Conservation (phyloP, 306 rosid species). For the Fragaria ananassa region DNA sequence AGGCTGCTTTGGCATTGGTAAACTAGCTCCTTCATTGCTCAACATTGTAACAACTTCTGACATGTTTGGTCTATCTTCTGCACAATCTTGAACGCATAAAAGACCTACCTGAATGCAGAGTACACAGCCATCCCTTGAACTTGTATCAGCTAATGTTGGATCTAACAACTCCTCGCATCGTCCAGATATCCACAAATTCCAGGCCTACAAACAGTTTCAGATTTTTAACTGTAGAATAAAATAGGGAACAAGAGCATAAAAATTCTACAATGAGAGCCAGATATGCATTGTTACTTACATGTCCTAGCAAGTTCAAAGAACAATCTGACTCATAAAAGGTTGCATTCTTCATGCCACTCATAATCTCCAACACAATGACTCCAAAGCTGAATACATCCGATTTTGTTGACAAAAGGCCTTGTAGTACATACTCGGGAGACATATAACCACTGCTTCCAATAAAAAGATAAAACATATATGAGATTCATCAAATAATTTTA, state of each 20-base stretch:
- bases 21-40: constrained; percentile 13
- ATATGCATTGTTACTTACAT: constrained; percentile 7
- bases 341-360: constrained; percentile 13
- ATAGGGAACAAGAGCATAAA: neutral
- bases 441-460: constrained; percentile 13
- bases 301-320: constrained; percentile 22
- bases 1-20: constrained; percentile 12
- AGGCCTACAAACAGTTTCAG: constrained; percentile 13
- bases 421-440: constrained; percentile 21
- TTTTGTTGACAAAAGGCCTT: constrained; percentile 10
- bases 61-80: constrained; percentile 29
- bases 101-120: constrained; percentile 22
- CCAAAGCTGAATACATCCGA: constrained; percentile 22
- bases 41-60: constrained; percentile 24
- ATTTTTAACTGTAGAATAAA: neutral
- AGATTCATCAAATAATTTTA: neutral
- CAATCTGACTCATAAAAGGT: constrained; percentile 8
- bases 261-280: neutral
- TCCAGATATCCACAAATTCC: constrained; percentile 16
- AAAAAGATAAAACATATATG: neutral
- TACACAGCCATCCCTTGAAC: neutral
- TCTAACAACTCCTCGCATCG: constrained; percentile 14
- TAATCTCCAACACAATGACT: constrained; percentile 21
- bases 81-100: constrained; percentile 19
- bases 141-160: constrained; percentile 7